These are phyloP conservation scores for Pouteria campechiana DNA, from an alignment of 179 eudicot species.

Conservation along the genomic window DNA sequence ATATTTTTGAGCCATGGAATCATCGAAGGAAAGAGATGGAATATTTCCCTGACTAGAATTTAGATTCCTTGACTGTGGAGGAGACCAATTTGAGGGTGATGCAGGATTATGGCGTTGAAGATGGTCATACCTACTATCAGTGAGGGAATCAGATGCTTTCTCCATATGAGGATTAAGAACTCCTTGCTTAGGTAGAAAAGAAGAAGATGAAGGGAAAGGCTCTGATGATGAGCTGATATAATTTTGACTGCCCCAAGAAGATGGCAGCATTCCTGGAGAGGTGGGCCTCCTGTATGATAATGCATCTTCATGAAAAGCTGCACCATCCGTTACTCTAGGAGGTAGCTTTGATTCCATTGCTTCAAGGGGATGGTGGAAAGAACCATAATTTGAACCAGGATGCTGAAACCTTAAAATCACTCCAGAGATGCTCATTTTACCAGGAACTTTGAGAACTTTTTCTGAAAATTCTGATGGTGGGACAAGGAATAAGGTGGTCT, in stretches of 20 bases:
- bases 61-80: slow-evolving; percentile 18
- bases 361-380: slow-evolving; percentile 24
- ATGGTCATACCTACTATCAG: slow-evolving; percentile 19
- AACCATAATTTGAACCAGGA: slow-evolving; percentile 24
- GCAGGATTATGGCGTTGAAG: slow-evolving; percentile 11
- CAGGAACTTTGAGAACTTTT: slow-evolving; percentile 74
- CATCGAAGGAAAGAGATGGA: slow-evolving; percentile 13
- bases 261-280: no score
- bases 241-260: no score
- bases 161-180: slow-evolving; percentile 15
- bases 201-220: slow-evolving; percentile 10
- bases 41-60: slow-evolving; percentile 13
- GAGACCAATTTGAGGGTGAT: slow-evolving; percentile 20
- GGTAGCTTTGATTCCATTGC: no score
- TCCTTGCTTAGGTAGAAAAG: no score
- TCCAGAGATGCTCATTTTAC: slow-evolving; percentile 79
- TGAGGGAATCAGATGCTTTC: slow-evolving; percentile 11
- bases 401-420: slow-evolving; percentile 60
- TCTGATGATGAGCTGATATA: no score
- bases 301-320: slow-evolving; percentile 19
- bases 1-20: slow-evolving; percentile 24
- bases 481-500: slow-evolving; percentile 62
- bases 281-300: slow-evolving; percentile 16
- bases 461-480: slow-evolving; percentile 92
- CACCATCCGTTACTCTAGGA: slow-evolving; percentile 14